These are phyloP conservation scores for Fusarium marasasianum DNA, from an alignment of 2,329 filamentous ascomycete species.

Conservation along the genomic window DNA sequence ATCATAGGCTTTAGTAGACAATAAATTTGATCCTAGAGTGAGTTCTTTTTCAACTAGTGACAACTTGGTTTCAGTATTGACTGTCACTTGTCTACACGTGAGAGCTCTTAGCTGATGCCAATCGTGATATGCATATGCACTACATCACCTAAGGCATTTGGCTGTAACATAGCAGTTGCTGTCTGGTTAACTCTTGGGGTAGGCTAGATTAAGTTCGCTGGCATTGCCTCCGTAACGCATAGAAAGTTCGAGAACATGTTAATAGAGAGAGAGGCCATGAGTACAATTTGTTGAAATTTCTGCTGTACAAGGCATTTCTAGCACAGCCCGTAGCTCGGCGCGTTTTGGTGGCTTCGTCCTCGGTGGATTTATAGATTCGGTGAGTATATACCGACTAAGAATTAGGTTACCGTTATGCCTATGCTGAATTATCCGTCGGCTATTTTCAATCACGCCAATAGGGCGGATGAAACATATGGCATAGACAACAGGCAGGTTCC, in stretches of 20 bases:
- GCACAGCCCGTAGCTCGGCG: not conserved
- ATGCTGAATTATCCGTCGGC: not conserved
- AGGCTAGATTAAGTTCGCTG: rapidly evolving
- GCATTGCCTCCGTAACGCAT: not conserved
- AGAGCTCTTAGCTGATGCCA: no score
- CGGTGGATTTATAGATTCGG: not conserved
- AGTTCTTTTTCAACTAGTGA: rapidly evolving
- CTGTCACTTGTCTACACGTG: not conserved
- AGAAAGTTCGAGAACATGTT: not conserved
- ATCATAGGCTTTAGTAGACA: not conserved
- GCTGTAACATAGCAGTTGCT: not conserved
- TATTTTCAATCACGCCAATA: not conserved
- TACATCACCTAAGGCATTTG: not conserved
- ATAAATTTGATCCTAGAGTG: not conserved
- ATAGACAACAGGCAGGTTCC: not conserved
- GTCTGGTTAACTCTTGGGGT: not conserved
- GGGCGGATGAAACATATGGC: not conserved
- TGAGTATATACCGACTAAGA: not conserved
- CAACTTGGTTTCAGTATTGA: not conserved
- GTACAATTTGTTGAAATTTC: not conserved
- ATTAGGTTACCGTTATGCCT: not conserved
- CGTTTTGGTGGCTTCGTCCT: not conserved
- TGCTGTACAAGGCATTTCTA: no score
- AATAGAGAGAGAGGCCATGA: rapidly evolving
- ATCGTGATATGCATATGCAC: not conserved